These are phyloP conservation scores for Teratosphaeria destructans DNA, from an alignment of 2,329 filamentous ascomycete genomes.

Conservation along the genomic window DNA sequence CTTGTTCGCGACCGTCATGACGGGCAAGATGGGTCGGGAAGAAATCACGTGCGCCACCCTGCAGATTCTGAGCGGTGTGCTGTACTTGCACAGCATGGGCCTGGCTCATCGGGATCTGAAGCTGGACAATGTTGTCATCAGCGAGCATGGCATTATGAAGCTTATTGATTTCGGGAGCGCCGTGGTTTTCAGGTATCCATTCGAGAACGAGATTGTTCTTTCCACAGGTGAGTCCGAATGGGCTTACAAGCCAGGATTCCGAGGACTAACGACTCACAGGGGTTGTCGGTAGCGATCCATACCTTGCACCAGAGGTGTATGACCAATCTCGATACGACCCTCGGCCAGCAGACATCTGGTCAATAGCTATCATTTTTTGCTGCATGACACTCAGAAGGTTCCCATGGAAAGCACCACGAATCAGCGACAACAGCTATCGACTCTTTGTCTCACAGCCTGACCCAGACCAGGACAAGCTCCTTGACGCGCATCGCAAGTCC, in stretches of 20 bases:
- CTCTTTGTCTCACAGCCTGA: constrained; percentile 81
- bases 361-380: constrained; percentile 94
- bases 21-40: constrained; percentile 86
- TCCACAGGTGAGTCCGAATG: constrained; percentile 56
- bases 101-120: constrained; percentile 92
- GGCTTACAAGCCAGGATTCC: constrained; percentile 1
- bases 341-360: constrained; percentile 93
- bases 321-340: constrained; percentile 89
- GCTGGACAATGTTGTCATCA: constrained; percentile 95
- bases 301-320: constrained; percentile 93
- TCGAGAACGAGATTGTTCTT: constrained; percentile 76
- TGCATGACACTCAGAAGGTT: constrained; percentile 95
- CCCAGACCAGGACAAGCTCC: constrained; percentile 43
- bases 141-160: constrained; percentile 95
- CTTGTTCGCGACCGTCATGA: constrained; percentile 97
- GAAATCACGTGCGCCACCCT: constrained; percentile 86
- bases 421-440: constrained; percentile 89
- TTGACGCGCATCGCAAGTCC: constrained; percentile 19
- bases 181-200: constrained; percentile 93
- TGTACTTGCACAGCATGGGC: constrained; percentile 90
- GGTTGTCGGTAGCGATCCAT: constrained; percentile 82
- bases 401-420: constrained; percentile 89
- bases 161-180: constrained; percentile 98
- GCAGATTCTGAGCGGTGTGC: constrained; percentile 88
- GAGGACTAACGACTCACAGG: constrained; percentile 34